These are phyloP conservation scores for Cladorrhinum sp. DNA, from an alignment of 2,329 filamentous ascomycete genomes.

Conservation along the genomic window DNA sequence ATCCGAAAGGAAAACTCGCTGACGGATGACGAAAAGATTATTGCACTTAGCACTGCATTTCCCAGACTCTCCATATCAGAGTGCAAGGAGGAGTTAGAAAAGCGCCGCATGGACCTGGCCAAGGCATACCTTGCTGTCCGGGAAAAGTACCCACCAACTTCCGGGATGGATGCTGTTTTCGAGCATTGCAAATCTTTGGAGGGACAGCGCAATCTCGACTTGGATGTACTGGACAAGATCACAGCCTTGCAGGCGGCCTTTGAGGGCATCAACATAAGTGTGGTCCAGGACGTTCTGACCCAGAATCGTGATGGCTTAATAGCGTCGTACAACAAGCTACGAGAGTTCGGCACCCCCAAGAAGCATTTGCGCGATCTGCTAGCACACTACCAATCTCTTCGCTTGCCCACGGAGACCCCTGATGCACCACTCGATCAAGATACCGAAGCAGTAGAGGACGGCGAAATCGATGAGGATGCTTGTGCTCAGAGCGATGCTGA, in stretches of 20 bases:
- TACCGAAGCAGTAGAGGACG: slow-evolving; percentile 19
- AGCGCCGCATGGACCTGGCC: slow-evolving; percentile 22
- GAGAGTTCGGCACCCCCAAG: neutral
- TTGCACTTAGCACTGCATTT: neutral
- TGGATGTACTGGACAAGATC: slow-evolving; percentile 32
- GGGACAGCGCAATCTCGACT: neutral
- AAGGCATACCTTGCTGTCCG: neutral
- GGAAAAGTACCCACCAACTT: neutral
- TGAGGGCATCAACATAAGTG: neutral
- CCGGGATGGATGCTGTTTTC: neutral
- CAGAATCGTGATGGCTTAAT: slow-evolving; percentile 22
- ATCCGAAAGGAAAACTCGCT: neutral
- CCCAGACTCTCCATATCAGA: neutral
- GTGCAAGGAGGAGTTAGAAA: neutral
- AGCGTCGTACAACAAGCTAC: slow-evolving; percentile 35
- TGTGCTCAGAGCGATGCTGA: slow-evolving; percentile 28
- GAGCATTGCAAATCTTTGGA: neutral
- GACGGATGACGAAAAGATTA: neutral
- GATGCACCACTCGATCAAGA: neutral
- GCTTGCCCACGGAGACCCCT: neutral
- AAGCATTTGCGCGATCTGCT: slow-evolving; percentile 2
- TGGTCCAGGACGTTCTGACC: neutral
- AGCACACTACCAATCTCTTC: slow-evolving; percentile 3
- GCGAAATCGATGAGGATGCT: slow-evolving; percentile 4
- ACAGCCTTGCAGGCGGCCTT: slow-evolving; percentile 43